Evolutionary conservation across 2,329 filamentous ascomycete species (phyloP), one percentile per base, ranked within the genome.

Genomic region (Coleophoma eucalyptorum): DNA sequence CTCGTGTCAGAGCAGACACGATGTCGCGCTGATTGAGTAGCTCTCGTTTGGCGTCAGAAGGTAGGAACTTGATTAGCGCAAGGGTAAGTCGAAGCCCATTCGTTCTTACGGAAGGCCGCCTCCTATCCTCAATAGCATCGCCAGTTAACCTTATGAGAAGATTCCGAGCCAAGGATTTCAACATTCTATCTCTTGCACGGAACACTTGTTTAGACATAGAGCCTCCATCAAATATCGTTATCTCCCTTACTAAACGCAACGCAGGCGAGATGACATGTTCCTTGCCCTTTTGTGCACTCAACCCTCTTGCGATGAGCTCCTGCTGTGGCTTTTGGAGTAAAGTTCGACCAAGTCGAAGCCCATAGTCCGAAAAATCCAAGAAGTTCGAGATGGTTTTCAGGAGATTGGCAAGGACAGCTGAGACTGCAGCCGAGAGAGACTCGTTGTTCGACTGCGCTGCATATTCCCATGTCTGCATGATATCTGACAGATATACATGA

Each of bases 201-300:
- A 96, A 95, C 33, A 97, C 77, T 43, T 85, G 78, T 58, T 83
- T 85, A 26, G 92, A 90, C 50, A 91, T 78, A 40, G 83, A 81
- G 13, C 94, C 95, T 15, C 91, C 91, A 68, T 97, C 92, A 56
- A 96, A 87, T 49, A 78, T 84, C 15, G 90, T 82, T n/a, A 92
- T 79, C 69, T 99, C 93, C 47, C 86, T 89, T 53, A 99, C 78
- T 47, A 99, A 73, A 50, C 93, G 84, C 52, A 99, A 72, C 20
- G 89, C 92, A 1, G 94, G 93, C 3, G 90, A 94, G 54, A 97
- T 92, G 52, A 97, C 75, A 67, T 89, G 90, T 37, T 91, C 90
- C 64, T 95, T 96, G 44, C 83, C 79, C 67, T 90, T 92, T 20
- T 89, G 86, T 0, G 89, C 83, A 3, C 89, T 86, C 16, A 97